These are phyloP conservation scores for Hippophae tibetana DNA, from an alignment of 306 rosid species.

Conservation along the genomic window DNA sequence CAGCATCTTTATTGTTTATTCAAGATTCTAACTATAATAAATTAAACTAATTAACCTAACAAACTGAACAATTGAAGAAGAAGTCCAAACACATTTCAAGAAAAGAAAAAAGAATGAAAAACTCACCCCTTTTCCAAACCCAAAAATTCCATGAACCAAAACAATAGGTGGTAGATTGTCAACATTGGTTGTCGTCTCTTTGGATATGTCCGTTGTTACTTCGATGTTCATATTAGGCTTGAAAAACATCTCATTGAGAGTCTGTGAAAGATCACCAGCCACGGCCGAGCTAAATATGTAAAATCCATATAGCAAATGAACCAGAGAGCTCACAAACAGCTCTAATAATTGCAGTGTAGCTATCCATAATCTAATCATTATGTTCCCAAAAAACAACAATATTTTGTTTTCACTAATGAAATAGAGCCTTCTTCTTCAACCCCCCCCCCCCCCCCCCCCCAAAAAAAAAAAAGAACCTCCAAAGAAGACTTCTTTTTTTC, in stretches of 20 bases:
- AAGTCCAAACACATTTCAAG: neutral
- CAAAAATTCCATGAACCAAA: constrained; percentile 80
- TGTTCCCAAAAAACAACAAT: too few relatives aligned
- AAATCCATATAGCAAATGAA: neutral
- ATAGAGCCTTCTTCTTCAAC: too few relatives aligned
- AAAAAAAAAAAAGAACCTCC: too few relatives aligned
- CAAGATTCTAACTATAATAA: too few relatives aligned
- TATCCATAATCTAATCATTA: neutral
- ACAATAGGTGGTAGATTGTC: constrained; percentile 66
- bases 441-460: too few relatives aligned
- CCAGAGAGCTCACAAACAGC: neutral
- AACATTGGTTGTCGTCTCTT: constrained; percentile 3
- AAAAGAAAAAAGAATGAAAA: neutral
- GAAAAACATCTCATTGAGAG: neutral
- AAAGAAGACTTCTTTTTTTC: too few relatives aligned
- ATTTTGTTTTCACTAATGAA: too few relatives aligned
- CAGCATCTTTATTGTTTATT: too few relatives aligned
- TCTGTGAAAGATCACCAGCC: neutral
- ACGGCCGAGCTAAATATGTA: neutral
- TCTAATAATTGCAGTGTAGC: neutral
- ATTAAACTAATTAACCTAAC: too few relatives aligned
- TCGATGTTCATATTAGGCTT: constrained; percentile 21
- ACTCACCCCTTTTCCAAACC: constrained; percentile 81
- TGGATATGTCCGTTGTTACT: constrained; percentile 5
- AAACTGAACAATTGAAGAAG: neutral